phyloP scores from a whole-genome alignment of 208 protist genomes.

The Angomonas ambiguus region DNA sequence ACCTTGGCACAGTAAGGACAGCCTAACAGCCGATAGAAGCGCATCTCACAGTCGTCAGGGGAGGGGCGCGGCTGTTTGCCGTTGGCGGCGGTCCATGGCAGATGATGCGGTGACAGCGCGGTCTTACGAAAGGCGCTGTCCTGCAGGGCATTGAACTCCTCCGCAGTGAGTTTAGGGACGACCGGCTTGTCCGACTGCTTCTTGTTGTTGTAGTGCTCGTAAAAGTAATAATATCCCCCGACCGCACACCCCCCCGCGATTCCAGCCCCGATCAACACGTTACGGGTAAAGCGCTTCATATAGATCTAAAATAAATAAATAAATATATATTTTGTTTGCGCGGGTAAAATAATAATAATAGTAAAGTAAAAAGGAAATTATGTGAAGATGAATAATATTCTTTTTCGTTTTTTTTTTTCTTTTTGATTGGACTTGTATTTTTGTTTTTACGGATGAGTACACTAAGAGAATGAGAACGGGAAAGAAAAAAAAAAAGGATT shows the following conservation, averaged over 20 bases:
- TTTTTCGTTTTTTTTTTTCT: background rate
- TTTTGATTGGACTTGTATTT: constrained; percentile 7
- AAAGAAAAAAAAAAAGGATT: background rate
- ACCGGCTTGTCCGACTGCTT: constrained; percentile 9
- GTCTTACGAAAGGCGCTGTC: constrained; percentile 29
- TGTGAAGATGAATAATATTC: too few species aligned
- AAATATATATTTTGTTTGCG: too few species aligned
- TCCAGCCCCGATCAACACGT: constrained; percentile 6
- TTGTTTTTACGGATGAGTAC: background rate
- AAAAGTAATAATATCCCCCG: constrained; percentile 11
- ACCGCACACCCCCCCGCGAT: constrained; percentile 11
- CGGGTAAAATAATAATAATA: too few species aligned
- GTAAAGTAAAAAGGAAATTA: too few species aligned
- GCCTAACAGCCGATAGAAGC: constrained; percentile 68
- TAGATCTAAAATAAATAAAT: too few species aligned
- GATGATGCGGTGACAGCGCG: constrained; percentile 36
- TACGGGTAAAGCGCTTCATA: constrained; percentile 10
- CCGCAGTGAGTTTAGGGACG: constrained; percentile 38
- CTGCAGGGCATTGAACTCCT: constrained; percentile 69
- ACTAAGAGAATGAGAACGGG: background rate
- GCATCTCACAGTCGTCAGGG: constrained; percentile 29
- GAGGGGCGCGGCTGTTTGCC: constrained; percentile 9
- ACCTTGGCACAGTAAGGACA: constrained; percentile 89
- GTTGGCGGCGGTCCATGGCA: constrained; percentile 43
- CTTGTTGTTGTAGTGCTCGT: background rate